Base-by-base conservation (phyloP, 805 yeast species). In the Candida chauliodis region DNA sequence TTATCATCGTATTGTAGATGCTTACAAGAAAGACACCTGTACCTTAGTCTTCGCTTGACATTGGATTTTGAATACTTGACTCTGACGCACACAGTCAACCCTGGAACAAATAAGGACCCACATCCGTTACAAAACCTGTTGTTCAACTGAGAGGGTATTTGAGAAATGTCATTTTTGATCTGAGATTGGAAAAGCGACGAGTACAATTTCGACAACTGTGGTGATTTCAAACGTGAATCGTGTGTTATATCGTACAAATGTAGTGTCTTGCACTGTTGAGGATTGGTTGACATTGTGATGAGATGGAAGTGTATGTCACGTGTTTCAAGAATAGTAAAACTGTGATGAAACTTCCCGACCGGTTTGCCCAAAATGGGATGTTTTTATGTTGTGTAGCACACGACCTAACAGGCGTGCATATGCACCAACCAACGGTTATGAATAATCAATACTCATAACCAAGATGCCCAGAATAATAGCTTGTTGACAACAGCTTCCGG, bases 191-290 rank as follows among this genome's bases (percentile, higher is more conserved):
- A 54, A 11, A 44, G 43, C 21, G 51, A 39, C 7, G 61, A 50
- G 47, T 55, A 61, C 13, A 38, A 44, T 20, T 52, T 49, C 43
- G 51, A 50, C 14, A 63, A 11, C 17, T 25, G 18, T 18, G 37
- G 30, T 3, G 8, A 18, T 25, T 9, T 33, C 35, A 52, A 38
- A 2, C 59, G 58, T 9, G 44, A 34, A 6, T 53, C 38, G 38
- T 61, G 71, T 7, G 63, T 48, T 26, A 63, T 42, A 36, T 61
- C 59, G 38, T 53, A 55, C 14, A 55, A 47, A 36, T 65, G 67
- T 15, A 61, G 35, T 19, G 52, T 42, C 18, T 45, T 45, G 17
- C 40, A 38, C 45, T 54, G 63, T 29, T 47, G 50, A n/a, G 37
- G 30, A n/a, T 30, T 38, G 10, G 34, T 22, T 16, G 14, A 24